These are phyloP conservation scores for Lactarius indigo DNA, from an alignment of 768 basidiomycete genomes.

Conservation along the genomic window DNA sequence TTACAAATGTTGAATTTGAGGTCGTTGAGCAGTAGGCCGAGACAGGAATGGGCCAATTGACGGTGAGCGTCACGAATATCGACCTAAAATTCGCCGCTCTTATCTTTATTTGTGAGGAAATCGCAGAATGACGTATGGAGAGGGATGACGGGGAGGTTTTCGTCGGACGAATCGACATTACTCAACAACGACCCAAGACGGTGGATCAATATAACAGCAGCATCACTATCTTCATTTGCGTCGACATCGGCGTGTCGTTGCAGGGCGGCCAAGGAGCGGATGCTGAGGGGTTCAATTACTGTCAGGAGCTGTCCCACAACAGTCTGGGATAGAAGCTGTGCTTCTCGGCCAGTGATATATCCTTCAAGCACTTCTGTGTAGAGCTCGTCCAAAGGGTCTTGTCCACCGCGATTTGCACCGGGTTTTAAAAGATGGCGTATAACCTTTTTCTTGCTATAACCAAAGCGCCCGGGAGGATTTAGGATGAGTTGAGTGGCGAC, in stretches of 20 bases:
- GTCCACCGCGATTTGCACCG: not conserved
- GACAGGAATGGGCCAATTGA: not conserved
- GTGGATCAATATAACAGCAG: not conserved
- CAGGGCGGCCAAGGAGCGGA: not conserved
- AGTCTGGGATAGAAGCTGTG: not conserved
- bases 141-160: not conserved
- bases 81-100: not conserved
- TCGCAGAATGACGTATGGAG: not conserved
- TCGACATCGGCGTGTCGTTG: not conserved
- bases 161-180: not conserved
- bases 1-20: constrained; percentile 4
- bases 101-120: not conserved
- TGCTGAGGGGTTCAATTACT: not conserved
- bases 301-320: not conserved
- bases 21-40: not conserved
- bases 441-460: too few relatives aligned
- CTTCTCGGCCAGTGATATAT: not conserved
- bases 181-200: constrained; percentile 1
- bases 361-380: too few relatives aligned
- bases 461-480: too few relatives aligned
- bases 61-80: not conserved
- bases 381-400: too few relatives aligned
- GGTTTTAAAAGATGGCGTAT: too few relatives aligned
- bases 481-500: not conserved
- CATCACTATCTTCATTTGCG: not conserved